Evolutionary conservation across 2,329 filamentous ascomycete genomes (phyloP).

Genomic region (Xylaria sp.): DNA sequence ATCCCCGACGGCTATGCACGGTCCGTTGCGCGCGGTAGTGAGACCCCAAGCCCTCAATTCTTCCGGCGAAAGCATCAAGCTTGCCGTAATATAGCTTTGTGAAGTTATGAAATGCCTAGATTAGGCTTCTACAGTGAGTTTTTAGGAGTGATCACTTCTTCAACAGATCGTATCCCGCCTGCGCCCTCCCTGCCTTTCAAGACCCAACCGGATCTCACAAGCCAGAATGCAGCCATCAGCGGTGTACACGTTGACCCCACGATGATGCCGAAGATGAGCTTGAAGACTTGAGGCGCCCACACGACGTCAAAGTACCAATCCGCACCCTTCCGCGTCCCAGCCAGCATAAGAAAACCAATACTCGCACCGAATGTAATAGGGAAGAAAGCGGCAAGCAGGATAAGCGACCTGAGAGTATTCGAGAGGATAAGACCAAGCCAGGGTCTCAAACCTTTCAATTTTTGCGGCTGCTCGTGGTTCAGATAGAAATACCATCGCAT

Average conservation of each 20-base stretch:
- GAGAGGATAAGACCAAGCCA: slow-evolving; percentile 20
- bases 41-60: too few relatives aligned
- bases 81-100: too few relatives aligned
- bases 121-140: slow-evolving; percentile 7
- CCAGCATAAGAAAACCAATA: slow-evolving; percentile 22
- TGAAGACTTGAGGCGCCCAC: slow-evolving; percentile 26
- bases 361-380: slow-evolving; percentile 25
- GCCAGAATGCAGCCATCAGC: slow-evolving; percentile 17
- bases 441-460: slow-evolving; percentile 5
- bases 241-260: slow-evolving; percentile 25
- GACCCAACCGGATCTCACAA: slow-evolving; percentile 29
- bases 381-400: slow-evolving; percentile 26
- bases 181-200: slow-evolving; percentile 16
- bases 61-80: too few relatives aligned
- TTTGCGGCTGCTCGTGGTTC: slow-evolving; percentile 11
- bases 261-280: slow-evolving; percentile 21
- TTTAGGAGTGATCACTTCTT: background rate
- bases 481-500: slow-evolving; percentile 31
- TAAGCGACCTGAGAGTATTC: slow-evolving; percentile 23
- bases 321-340: slow-evolving; percentile 8
- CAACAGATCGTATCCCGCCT: background rate
- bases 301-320: slow-evolving; percentile 26
- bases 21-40: too few relatives aligned
- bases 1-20: too few relatives aligned
- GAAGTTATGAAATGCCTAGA: too few relatives aligned